Evolutionary conservation across 1,139 yeast species (phyloP).

Genomic region (Hemisphaericaspora lyxosophila): DNA sequence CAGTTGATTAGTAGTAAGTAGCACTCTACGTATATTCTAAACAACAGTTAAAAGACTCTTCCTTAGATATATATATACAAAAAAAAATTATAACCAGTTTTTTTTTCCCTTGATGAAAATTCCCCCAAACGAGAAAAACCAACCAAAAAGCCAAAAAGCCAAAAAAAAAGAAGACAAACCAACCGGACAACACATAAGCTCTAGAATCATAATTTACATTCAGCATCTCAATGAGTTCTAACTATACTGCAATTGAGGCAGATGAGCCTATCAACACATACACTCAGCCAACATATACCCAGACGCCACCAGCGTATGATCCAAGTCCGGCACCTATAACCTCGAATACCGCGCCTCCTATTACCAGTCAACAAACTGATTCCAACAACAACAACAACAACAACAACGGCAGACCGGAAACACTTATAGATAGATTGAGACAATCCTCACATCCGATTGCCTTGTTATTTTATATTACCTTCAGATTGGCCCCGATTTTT

Average conservation of each 20-base stretch:
- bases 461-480: slow-evolving; percentile 58
- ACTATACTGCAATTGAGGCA: slow-evolving; percentile 31
- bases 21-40: too few relatives aligned
- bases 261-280: slow-evolving; percentile 19
- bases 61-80: too few relatives aligned
- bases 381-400: background rate
- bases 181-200: background rate
- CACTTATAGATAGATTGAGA: slow-evolving; percentile 28
- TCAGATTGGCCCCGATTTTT: slow-evolving; percentile 63
- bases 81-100: too few relatives aligned
- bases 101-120: too few relatives aligned
- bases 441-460: slow-evolving; percentile 86
- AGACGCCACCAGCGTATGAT: slow-evolving; percentile 1
- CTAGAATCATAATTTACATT: background rate
- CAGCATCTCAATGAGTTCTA: slow-evolving; percentile 14
- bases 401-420: slow-evolving; percentile 12
- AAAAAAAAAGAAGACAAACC: background rate
- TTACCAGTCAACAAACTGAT: background rate
- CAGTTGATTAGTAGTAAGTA: too few relatives aligned
- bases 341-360: background rate
- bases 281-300: slow-evolving; percentile 7
- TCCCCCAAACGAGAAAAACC: too few relatives aligned
- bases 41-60: too few relatives aligned
- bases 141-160: background rate
- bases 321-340: slow-evolving; percentile 1